Percentiles rank a stretch among this genome's conserved stretches.
phyloP scores from a whole-genome alignment of 768 basidiomycete genomes.

The Dentipellis fragilis region DNA sequence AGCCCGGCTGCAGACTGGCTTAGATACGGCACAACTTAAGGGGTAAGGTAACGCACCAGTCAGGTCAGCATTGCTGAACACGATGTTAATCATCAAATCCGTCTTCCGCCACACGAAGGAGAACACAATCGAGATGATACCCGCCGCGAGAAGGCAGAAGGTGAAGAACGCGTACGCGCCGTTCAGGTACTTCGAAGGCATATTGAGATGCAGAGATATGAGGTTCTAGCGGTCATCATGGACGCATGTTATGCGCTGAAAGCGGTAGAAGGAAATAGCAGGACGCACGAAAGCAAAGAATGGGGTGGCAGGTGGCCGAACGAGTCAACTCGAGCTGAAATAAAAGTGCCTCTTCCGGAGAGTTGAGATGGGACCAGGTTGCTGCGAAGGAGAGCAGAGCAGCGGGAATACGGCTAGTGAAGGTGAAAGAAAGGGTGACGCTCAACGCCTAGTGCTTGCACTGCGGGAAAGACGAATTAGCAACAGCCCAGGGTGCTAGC shows the following conservation, averaged over 20 bases:
- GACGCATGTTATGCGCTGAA: background rate
- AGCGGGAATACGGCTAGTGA: conserved; percentile 4
- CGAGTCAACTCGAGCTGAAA: background rate
- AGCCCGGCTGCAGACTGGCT: conserved; percentile 45
- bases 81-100: conserved; percentile 66
- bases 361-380: background rate
- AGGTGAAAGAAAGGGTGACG: conserved; percentile 3
- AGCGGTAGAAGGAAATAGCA: background rate
- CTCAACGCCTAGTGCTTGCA: conserved; percentile 9
- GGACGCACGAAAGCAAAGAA: background rate
- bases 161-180: conserved; percentile 67
- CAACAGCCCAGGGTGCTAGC: conserved; percentile 10
- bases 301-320: background rate
- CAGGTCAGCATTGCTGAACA: conserved; percentile 47
- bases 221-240: background rate
- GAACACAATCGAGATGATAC: conserved; percentile 50
- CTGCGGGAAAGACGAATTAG: conserved; percentile 24
- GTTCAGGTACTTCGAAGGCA: conserved; percentile 68
- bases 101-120: conserved; percentile 64
- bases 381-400: background rate
- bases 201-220: conserved; percentile 19
- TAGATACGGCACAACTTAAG: background rate
- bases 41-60: conserved; percentile 34
- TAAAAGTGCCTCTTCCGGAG: background rate
- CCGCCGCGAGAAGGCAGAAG: conserved; percentile 60